phyloP scores from a whole-genome alignment of 73 alveolate species.

The Halteria grandinella region DNA sequence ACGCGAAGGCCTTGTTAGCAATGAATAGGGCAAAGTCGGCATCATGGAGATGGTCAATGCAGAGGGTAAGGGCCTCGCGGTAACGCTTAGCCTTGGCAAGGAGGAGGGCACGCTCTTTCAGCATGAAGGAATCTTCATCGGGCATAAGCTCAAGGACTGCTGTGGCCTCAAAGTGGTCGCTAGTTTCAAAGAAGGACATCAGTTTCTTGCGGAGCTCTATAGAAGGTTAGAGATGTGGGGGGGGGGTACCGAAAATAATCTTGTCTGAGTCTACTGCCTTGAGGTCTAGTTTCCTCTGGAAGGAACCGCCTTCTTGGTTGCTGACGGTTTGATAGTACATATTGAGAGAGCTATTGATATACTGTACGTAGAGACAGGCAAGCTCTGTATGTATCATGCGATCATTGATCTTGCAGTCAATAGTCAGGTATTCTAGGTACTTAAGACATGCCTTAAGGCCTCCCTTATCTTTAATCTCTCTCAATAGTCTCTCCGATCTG shows the following conservation, averaged over 20 bases:
- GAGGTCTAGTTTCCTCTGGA: not conserved
- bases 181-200: slow-evolving; percentile 36
- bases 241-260: slow-evolving; percentile 19
- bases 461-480: slow-evolving; percentile 27
- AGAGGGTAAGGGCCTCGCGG: slow-evolving; percentile 36
- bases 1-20: slow-evolving; percentile 26
- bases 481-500: slow-evolving; percentile 19
- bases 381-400: slow-evolving; percentile 48
- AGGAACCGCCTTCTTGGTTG: not conserved
- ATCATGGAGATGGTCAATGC: slow-evolving; percentile 44
- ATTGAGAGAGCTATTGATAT: not conserved
- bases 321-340: not conserved
- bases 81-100: slow-evolving; percentile 31
- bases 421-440: slow-evolving; percentile 56
- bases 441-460: slow-evolving; percentile 19
- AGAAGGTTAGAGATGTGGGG: not conserved
- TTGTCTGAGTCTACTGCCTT: slow-evolving; percentile 17
- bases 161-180: slow-evolving; percentile 30
- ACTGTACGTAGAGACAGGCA: slow-evolving; percentile 41
- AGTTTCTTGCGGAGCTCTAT: slow-evolving; percentile 32
- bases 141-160: slow-evolving; percentile 41
- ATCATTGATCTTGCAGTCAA: slow-evolving; percentile 48
- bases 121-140: not conserved
- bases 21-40: slow-evolving; percentile 32
- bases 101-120: slow-evolving; percentile 26